phyloP scores from a whole-genome alignment of 257 asterid species.

The Petrea volubilis region DNA sequence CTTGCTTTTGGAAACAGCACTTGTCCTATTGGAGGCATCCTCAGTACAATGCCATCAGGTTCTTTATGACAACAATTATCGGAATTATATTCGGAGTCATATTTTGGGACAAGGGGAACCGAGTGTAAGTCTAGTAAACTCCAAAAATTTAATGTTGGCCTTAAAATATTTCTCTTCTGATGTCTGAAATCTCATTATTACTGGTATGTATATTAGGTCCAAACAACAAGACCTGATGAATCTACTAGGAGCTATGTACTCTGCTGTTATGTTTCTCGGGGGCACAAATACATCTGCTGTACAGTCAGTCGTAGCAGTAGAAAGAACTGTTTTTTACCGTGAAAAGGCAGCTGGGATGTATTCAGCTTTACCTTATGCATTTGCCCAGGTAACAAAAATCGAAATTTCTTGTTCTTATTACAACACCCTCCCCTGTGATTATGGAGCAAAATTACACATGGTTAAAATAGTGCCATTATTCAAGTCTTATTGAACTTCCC shows the following conservation, averaged over 20 bases:
- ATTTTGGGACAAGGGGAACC: slow-evolving; percentile 68
- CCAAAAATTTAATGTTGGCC: background rate
- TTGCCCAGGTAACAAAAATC: slow-evolving; percentile 50
- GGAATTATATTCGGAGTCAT: slow-evolving; percentile 74
- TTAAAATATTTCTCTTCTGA: background rate
- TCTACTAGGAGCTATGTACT: slow-evolving; percentile 73
- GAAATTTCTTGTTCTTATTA: too few species aligned
- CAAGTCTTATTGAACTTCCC: too few species aligned
- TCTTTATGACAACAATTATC: slow-evolving; percentile 58
- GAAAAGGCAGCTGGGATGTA: slow-evolving; percentile 90
- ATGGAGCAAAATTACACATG: too few species aligned
- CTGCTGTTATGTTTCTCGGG: slow-evolving; percentile 84
- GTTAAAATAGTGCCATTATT: too few species aligned
- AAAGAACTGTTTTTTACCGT: slow-evolving; percentile 82
- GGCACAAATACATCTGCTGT: slow-evolving; percentile 76
- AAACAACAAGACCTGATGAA: slow-evolving; percentile 70
- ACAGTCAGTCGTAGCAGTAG: slow-evolving; percentile 77
- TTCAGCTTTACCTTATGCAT: slow-evolving; percentile 80
- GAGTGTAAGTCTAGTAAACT: slow-evolving; percentile 46
- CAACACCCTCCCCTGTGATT: too few species aligned
- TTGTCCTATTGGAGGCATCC: slow-evolving; percentile 84
- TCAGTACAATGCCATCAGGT: slow-evolving; percentile 61
- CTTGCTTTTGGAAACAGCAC: slow-evolving; percentile 82
- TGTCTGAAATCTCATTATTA: background rate
- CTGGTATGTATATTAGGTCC: slow-evolving; percentile 44